Conservation (phyloP, 768 basidiomycete species). For the Coprinellus micaceus region DNA sequence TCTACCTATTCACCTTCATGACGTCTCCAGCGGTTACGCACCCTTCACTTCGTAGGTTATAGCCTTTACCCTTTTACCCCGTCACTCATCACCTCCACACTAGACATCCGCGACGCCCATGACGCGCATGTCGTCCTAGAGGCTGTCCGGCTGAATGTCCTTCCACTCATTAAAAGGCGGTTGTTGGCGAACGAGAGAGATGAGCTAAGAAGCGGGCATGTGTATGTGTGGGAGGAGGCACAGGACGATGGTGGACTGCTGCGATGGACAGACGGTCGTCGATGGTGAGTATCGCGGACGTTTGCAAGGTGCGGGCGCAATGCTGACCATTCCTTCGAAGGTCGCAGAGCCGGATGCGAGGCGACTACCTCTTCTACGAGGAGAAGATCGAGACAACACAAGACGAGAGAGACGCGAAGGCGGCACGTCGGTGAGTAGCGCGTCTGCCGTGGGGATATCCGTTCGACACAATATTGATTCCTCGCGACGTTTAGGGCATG, state of each 20-base stretch:
- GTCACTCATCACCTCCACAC: slow-evolving; percentile 4
- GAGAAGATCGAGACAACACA: slow-evolving; percentile 79
- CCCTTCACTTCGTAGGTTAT: slow-evolving; percentile 43
- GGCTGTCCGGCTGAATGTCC: slow-evolving; percentile 65
- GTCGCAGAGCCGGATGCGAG: slow-evolving; percentile 84
- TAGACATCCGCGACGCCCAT: slow-evolving; percentile 76
- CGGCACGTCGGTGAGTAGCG: slow-evolving; percentile 59
- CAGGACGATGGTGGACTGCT: slow-evolving; percentile 67
- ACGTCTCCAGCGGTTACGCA: slow-evolving; percentile 39
- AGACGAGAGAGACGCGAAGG: slow-evolving; percentile 76
- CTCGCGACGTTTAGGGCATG: slow-evolving; percentile 40
- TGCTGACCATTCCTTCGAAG: slow-evolving; percentile 29
- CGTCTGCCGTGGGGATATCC: neutral
- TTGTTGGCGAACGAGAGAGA: slow-evolving; percentile 69
- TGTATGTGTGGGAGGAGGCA: slow-evolving; percentile 86
- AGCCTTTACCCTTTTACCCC: neutral
- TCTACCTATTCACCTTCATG: slow-evolving; percentile 18
- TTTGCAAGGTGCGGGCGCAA: neutral
- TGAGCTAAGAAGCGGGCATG: slow-evolving; percentile 65
- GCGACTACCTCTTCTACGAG: slow-evolving; percentile 80
- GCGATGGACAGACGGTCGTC: slow-evolving; percentile 78
- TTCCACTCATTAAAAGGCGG: slow-evolving; percentile 69
- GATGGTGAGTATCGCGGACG: slow-evolving; percentile 48
- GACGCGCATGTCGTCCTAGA: slow-evolving; percentile 76
- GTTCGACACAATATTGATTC: slow-evolving; percentile 11